Base-by-base conservation (phyloP, 176 grass and related monocot genomes). In the Raddia guianensis region DNA sequence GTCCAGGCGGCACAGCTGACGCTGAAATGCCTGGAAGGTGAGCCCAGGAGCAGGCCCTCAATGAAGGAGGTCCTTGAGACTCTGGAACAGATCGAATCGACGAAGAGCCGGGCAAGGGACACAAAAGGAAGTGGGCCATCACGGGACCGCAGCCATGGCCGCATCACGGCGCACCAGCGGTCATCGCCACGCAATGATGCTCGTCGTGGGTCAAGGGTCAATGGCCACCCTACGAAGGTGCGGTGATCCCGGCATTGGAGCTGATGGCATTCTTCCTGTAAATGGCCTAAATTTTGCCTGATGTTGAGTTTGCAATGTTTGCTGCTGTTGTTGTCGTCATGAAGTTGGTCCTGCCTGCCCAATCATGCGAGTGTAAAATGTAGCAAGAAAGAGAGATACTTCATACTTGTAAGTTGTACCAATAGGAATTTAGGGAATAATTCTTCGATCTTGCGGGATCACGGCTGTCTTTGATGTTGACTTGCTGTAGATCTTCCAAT, bases 21-120 rank as follows among this genome's bases (percentile, higher is more conserved):
- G 0, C 58, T 97, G 48, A 92, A 80, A 4, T 97, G 94, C 78
- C 82, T 97, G 5, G 87, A 87, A 0, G 63, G 89, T 4, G 94
- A 94, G 33, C 94, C 89, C 1, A 91, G 87, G 70, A 94, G 79
- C 19, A 84, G 94, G 32, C 94, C 91, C 0, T 88, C 91, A 1
- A 97, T 94, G 94, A 97, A 97, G 73, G 89, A 94, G 70, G 94
- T 97, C 35, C 75, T 97, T 2, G 94, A 76, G 79, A 90, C 61
- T 5, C 88, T 97, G 0, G 87, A 92, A 56, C 54, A 66, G 8
- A 90, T 94, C 2, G 76, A 90, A 54, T 46, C 76, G 6, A 80
- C 94, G 61, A 94, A 90, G 74, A 80, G 45, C 67, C 74, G 63
- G 9, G 79, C 94, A 2, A 87, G 80, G 68, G 86, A 87, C 8